These are phyloP conservation scores for Naganishia liquefaciens DNA, from an alignment of 1,284 basidiomycete species.

Conservation along the genomic window DNA sequence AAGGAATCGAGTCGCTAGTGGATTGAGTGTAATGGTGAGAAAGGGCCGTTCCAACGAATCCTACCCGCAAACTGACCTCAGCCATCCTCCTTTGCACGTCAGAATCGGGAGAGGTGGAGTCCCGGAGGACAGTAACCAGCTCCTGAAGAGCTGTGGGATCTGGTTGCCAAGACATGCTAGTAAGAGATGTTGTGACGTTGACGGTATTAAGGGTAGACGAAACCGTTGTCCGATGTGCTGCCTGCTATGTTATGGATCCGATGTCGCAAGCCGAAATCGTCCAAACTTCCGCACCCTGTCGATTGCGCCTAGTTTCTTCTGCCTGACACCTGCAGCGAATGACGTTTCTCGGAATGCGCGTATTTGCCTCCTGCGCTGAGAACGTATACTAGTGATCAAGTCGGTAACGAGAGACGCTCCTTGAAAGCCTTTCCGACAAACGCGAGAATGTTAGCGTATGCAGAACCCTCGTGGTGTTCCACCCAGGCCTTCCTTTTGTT, in stretches of 20 bases:
- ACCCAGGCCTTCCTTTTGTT: conserved; percentile 1
- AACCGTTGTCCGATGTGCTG: neutral
- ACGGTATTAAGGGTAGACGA: neutral
- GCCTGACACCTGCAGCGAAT: conserved; percentile 1
- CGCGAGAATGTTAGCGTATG: neutral
- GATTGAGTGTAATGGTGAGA: neutral
- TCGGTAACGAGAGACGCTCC: neutral
- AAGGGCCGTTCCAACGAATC: too few species aligned
- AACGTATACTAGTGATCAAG: neutral
- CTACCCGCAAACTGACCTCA: conserved; percentile 43
- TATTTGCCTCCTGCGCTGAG: too few species aligned
- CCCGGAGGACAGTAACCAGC: conserved; percentile 54
- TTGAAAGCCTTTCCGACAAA: neutral
- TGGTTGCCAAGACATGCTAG: conserved; percentile 52
- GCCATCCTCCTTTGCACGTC: conserved; percentile 53
- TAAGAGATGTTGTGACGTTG: neutral
- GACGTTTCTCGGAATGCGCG: too few species aligned
- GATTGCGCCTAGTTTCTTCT: neutral
- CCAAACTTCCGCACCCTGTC: neutral
- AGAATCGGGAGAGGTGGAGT: conserved; percentile 53
- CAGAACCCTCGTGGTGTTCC: conserved; percentile 2
- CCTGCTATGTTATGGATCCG: neutral
- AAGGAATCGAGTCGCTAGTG: conserved; percentile 24
- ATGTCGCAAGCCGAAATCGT: neutral
- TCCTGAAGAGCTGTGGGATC: conserved; percentile 51